These are phyloP conservation scores for Thermothielavioides terrestris DNA, from an alignment of 495 filamentous ascomycete genomes.

Conservation along the genomic window DNA sequence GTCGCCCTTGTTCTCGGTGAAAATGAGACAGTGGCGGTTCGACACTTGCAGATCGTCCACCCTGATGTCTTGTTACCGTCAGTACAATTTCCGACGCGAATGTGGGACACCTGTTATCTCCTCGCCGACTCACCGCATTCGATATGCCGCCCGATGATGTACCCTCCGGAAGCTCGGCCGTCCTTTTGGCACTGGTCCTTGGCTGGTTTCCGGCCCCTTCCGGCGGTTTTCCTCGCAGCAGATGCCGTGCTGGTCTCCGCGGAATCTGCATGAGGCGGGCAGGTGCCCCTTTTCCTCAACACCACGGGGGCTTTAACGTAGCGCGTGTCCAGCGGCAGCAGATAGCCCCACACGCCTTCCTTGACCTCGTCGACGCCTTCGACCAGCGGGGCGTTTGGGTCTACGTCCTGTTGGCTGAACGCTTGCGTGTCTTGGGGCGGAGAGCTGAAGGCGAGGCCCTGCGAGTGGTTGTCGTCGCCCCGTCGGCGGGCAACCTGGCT, in stretches of 20 bases:
- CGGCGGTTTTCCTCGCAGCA: slow-evolving; percentile 17
- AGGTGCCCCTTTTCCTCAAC: slow-evolving; percentile 57
- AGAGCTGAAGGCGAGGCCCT: slow-evolving; percentile 42
- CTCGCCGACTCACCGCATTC: slow-evolving; percentile 69
- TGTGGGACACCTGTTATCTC: background rate
- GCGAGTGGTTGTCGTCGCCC: slow-evolving; percentile 32
- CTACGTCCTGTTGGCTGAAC: slow-evolving; percentile 69
- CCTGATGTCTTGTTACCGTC: slow-evolving; percentile 54
- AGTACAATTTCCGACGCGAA: slow-evolving; percentile 1
- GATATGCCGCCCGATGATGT: slow-evolving; percentile 82
- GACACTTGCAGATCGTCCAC: slow-evolving; percentile 80
- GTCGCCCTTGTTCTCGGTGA: slow-evolving; percentile 76
- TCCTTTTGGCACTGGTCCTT: slow-evolving; percentile 51
- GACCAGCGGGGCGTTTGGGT: slow-evolving; percentile 63
- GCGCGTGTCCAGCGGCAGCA: slow-evolving; percentile 67
- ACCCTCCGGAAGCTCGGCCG: slow-evolving; percentile 65
- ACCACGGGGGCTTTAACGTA: slow-evolving; percentile 61
- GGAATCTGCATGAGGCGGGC: slow-evolving; percentile 42
- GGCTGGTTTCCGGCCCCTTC: slow-evolving; percentile 35
- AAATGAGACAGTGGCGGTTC: slow-evolving; percentile 88
- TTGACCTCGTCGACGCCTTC: slow-evolving; percentile 80
- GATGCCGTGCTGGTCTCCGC: slow-evolving; percentile 7
- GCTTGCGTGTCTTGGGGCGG: slow-evolving; percentile 54
- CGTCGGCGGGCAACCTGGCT: slow-evolving; percentile 45
- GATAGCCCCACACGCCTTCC: slow-evolving; percentile 92